Conservation (phyloP, 441 rosid species). For the Croton laevigatus region DNA sequence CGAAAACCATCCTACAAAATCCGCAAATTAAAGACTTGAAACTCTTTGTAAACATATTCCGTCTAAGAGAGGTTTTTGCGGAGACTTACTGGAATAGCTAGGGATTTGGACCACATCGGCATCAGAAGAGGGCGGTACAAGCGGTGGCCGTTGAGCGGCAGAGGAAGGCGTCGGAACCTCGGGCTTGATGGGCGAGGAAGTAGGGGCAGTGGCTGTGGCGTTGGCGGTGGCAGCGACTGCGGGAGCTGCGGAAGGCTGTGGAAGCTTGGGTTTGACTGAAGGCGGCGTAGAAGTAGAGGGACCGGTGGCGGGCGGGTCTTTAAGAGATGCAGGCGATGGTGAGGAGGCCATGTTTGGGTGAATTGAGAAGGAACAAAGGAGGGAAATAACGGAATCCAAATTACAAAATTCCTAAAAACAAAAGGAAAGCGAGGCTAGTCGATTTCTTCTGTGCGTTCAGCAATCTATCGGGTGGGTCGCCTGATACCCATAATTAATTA, state of each 20-base stretch:
- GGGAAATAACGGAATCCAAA: not conserved
- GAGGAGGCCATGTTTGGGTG: not conserved
- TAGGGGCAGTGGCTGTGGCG: slow-evolving; percentile 15
- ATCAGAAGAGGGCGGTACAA: slow-evolving; percentile 38
- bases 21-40: not conserved
- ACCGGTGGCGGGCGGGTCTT: not conserved
- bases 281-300: not conserved
- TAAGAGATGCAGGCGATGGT: not conserved
- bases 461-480: not conserved
- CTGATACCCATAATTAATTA: not conserved
- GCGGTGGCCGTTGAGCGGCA: slow-evolving; percentile 23
- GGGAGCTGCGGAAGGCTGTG: slow-evolving; percentile 14
- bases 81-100: slow-evolving; percentile 76
- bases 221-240: slow-evolving; percentile 14
- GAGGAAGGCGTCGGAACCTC: slow-evolving; percentile 32
- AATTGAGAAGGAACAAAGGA: not conserved
- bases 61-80: not conserved
- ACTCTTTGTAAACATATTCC: not conserved
- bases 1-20: slow-evolving; percentile 80
- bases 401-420: not conserved
- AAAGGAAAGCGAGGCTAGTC: not conserved
- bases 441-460: not conserved
- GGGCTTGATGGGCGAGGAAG: slow-evolving; percentile 29
- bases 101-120: slow-evolving; percentile 54
- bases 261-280: not conserved